Percentiles rank a stretch among this genome's conserved stretches.
Evolutionary conservation across 1,284 basidiomycete genomes (phyloP).

Genomic region (Papiliotrema nemorosa): DNA sequence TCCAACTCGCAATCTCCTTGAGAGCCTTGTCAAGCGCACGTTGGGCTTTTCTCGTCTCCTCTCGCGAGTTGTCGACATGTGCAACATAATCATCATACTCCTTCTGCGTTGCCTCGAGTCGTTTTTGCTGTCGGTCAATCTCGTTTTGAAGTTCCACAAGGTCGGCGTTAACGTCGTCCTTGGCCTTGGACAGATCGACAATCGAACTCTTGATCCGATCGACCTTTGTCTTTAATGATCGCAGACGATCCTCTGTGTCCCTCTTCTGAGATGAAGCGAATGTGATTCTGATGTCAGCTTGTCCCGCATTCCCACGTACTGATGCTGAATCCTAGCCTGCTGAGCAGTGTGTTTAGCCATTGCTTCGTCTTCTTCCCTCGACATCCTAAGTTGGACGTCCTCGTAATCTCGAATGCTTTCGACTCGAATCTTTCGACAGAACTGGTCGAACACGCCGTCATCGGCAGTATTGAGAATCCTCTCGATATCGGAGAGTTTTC

Average conservation of each 20-base stretch:
- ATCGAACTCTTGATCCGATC: constrained; percentile 55
- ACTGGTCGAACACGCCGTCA: constrained; percentile 71
- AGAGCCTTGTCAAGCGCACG: constrained; percentile 77
- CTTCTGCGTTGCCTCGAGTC: constrained; percentile 54
- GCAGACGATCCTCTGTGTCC: constrained; percentile 62
- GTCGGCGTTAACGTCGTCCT: constrained; percentile 61
- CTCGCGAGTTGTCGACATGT: constrained; percentile 69
- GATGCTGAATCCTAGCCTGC: constrained; percentile 79
- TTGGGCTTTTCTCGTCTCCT: constrained; percentile 63
- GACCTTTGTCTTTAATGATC: constrained; percentile 59
- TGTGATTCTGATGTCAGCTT: constrained; percentile 57
- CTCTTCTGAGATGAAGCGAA: constrained; percentile 74
- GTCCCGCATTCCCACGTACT: constrained; percentile 56
- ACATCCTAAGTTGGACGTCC: constrained; percentile 80
- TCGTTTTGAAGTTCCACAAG: constrained; percentile 61
- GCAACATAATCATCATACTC: constrained; percentile 55
- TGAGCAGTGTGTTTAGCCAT: constrained; percentile 80
- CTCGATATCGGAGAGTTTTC: constrained; percentile 60
- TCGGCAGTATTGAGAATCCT: constrained; percentile 70
- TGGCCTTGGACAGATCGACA: constrained; percentile 47
- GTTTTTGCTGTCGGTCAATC: constrained; percentile 60
- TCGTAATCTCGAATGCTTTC: constrained; percentile 90
- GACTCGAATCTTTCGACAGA: constrained; percentile 79
- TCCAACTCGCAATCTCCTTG: constrained; percentile 87
- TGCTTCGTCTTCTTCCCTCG: constrained; percentile 81